Conservation (phyloP, 2,329 filamentous ascomycete species). For the Leptographium galeiforme region DNA sequence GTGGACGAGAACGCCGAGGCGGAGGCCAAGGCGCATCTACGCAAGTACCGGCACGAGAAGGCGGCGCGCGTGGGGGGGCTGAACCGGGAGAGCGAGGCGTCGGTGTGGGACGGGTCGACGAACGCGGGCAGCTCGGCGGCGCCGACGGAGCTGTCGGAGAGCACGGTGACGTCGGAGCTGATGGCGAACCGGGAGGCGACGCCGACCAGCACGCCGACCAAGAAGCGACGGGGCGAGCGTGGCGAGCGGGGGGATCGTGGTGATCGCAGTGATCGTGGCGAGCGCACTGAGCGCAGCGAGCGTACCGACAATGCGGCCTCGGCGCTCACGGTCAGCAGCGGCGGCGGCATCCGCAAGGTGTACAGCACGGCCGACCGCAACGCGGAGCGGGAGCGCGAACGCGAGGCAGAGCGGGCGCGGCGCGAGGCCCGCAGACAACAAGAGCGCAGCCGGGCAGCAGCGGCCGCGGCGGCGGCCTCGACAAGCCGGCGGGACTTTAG, state of each 20-base stretch:
- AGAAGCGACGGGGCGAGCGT: slow-evolving; percentile 16
- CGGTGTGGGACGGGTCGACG: slow-evolving; percentile 61
- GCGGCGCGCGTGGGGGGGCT: slow-evolving; percentile 77
- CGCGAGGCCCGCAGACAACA: slow-evolving; percentile 41
- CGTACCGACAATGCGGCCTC: no score
- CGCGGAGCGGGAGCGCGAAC: slow-evolving; percentile 36
- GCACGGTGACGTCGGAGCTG: slow-evolving; percentile 46
- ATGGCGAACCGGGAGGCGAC: slow-evolving; percentile 43
- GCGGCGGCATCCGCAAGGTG: slow-evolving; percentile 43
- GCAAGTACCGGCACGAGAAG: slow-evolving; percentile 75
- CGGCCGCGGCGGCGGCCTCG: background rate
- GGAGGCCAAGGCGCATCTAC: slow-evolving; percentile 54
- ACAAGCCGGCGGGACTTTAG: slow-evolving; percentile 34
- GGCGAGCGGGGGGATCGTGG: no score
- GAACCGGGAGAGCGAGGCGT: slow-evolving; percentile 70
- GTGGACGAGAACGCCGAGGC: slow-evolving; percentile 52
- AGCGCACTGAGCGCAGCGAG: no score
- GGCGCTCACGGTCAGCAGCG: background rate
- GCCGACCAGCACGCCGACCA: slow-evolving; percentile 39
- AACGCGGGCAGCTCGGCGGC: slow-evolving; percentile 47
- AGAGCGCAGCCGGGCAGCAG: slow-evolving; percentile 29
- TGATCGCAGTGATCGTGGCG: no score
- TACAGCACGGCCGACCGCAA: slow-evolving; percentile 46
- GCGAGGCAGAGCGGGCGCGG: slow-evolving; percentile 40
- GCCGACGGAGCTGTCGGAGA: slow-evolving; percentile 10